Evolutionary conservation across 495 filamentous ascomycete genomes (phyloP).

Genomic region (Aspergillus affinis): DNA sequence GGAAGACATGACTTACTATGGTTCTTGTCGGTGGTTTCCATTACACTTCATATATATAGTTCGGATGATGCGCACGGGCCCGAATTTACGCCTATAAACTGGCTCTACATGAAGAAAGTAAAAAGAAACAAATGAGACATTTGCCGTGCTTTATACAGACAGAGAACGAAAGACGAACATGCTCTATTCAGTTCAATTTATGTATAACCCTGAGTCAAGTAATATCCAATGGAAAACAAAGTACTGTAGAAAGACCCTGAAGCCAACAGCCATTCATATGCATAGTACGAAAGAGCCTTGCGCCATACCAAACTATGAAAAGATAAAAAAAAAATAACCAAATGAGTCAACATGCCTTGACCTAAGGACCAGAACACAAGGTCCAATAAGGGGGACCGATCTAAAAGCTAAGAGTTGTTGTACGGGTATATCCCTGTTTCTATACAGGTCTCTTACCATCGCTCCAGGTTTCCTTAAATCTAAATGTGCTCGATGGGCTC

Average conservation of each 20-base stretch:
- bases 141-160: background rate
- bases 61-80: background rate
- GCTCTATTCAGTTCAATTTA: background rate
- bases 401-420: background rate
- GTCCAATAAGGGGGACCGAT: no score
- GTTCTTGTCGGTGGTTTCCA: no score
- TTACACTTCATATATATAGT: background rate
- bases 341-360: background rate
- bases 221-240: background rate
- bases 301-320: background rate
- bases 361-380: background rate
- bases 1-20: no score
- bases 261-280: background rate
- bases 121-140: background rate
- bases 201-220: no score
- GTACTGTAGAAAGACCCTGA: background rate
- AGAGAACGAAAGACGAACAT: background rate
- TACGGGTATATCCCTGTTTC: background rate
- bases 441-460: background rate
- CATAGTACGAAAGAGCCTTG: background rate
- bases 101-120: no score
- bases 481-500: constrained; percentile 78
- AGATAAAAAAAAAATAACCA: background rate
- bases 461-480: background rate
- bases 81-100: no score